Evolutionary conservation across 2,329 filamentous ascomycete genomes (phyloP).

Genomic region (Pyrenochaeta sp.): DNA sequence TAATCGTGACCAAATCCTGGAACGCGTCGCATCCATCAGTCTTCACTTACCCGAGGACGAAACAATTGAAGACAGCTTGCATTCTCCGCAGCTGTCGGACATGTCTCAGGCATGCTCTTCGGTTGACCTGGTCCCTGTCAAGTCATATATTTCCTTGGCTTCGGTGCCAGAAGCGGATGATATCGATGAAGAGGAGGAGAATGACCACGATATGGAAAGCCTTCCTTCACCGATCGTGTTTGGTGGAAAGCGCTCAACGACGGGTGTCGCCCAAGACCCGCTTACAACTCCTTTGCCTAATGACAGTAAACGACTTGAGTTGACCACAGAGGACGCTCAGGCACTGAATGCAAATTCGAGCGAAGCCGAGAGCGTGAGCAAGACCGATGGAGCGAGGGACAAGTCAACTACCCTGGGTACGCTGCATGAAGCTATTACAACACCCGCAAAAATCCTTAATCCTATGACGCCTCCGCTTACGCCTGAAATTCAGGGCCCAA

Average conservation of each 20-base stretch:
- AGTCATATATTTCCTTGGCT: conserved; percentile 37
- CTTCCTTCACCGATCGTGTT: conserved; percentile 30
- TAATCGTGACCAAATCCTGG: conserved; percentile 36
- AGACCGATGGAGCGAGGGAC: conserved; percentile 26
- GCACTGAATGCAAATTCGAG: conserved; percentile 10
- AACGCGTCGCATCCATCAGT: conserved; percentile 38
- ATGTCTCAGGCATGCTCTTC: conserved; percentile 43
- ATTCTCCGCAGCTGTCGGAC: conserved; percentile 34
- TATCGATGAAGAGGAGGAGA: conserved; percentile 33
- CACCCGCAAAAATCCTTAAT: conserved; percentile 16
- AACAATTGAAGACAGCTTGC: conserved; percentile 15
- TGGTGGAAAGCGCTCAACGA: conserved; percentile 4
- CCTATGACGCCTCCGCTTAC: conserved; percentile 22
- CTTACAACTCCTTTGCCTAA: conserved; percentile 21
- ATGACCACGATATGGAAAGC: conserved; percentile 25
- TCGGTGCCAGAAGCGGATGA: conserved; percentile 34
- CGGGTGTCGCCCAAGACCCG: conserved; percentile 17
- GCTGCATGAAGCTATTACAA: conserved; percentile 19
- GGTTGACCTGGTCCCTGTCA: conserved; percentile 34
- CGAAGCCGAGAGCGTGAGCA: conserved; percentile 24
- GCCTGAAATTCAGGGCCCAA: conserved; percentile 9
- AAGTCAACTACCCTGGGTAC: conserved; percentile 8
- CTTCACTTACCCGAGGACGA: conserved; percentile 38
- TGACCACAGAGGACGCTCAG: conserved; percentile 4
- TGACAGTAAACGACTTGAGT: conserved; percentile 20